Conservation (phyloP, 768 basidiomycete genomes). For the Leccinum sublutescens region DNA sequence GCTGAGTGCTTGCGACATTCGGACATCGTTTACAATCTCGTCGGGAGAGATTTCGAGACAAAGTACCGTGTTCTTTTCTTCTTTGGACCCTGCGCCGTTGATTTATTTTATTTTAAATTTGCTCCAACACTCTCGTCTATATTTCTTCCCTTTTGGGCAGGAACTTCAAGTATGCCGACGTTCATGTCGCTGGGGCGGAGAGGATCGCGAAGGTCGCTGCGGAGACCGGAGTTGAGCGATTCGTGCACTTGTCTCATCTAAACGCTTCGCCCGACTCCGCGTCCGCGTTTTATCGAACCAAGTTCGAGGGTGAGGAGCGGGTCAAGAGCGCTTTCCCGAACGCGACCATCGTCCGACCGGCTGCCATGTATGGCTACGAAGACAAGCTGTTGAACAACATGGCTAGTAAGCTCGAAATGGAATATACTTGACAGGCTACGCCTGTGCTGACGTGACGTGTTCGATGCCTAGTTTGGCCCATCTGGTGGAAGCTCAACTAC, state of each 20-base stretch:
- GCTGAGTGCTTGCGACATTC: conserved; percentile 93
- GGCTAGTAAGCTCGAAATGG: conserved; percentile 58
- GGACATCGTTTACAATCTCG: conserved; percentile 94
- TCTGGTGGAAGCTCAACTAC: conserved; percentile 92
- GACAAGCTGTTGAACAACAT: conserved; percentile 93
- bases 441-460: conserved; percentile 11
- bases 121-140: neutral
- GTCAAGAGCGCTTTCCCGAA: conserved; percentile 80
- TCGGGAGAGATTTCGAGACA: conserved; percentile 92
- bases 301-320: conserved; percentile 85
- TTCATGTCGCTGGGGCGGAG: conserved; percentile 80
- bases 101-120: conserved; percentile 9
- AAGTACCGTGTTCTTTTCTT: conserved; percentile 57
- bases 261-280: conserved; percentile 79
- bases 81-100: conserved; percentile 14
- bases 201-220: conserved; percentile 83
- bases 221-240: conserved; percentile 71
- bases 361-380: conserved; percentile 88
- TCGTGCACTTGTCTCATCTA: conserved; percentile 94
- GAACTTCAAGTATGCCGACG: conserved; percentile 82
- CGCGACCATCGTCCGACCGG: conserved; percentile 88
- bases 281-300: conserved; percentile 84
- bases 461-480: conserved; percentile 62
- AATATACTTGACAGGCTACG: conserved; percentile 4
- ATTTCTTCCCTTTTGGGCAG: conserved; percentile 40